phyloP scores from a whole-genome alignment of 2,329 filamentous ascomycete species.

The Sporothrix brasiliensis region DNA sequence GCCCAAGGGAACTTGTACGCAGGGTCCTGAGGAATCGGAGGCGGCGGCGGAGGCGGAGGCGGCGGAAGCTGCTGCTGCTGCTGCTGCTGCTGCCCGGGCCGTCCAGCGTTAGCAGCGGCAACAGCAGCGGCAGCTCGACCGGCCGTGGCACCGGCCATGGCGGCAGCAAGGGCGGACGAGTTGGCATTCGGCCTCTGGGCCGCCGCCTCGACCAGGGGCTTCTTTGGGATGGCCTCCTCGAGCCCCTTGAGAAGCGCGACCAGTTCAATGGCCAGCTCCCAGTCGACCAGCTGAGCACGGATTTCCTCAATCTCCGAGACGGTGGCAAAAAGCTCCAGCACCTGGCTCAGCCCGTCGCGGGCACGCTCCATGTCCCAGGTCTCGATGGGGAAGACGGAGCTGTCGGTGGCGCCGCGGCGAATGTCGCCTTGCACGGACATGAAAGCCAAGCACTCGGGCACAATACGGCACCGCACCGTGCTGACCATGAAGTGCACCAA shows the following conservation, averaged over 20 bases:
- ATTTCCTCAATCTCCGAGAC: conserved; percentile 83
- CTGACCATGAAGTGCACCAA: conserved; percentile 88
- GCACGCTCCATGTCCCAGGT: conserved; percentile 97
- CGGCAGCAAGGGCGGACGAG: conserved; percentile 10
- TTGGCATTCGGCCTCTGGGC: conserved; percentile 33
- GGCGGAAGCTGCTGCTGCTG: conserved; percentile 44
- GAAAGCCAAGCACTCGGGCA: conserved; percentile 90
- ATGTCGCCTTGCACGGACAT: conserved; percentile 94
- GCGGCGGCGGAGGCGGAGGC: conserved; percentile 50
- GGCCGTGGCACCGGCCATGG: conserved; percentile 31
- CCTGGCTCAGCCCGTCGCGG: conserved; percentile 91
- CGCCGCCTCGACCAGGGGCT: conserved; percentile 61
- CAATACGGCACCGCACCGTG: conserved; percentile 87
- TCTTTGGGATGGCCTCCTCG: conserved; percentile 84
- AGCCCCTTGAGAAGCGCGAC: conserved; percentile 84
- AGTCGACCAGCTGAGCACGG: conserved; percentile 83
- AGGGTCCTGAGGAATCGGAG: conserved; percentile 61
- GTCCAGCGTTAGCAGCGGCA: conserved; percentile 42
- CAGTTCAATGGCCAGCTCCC: conserved; percentile 88
- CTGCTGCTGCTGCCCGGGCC: conserved; percentile 41
- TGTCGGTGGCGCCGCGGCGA: conserved; percentile 71
- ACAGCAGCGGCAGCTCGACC: conserved; percentile 37
- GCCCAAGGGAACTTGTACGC: conserved; percentile 67
- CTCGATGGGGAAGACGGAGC: conserved; percentile 89
- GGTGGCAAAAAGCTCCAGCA: conserved; percentile 89